Evolutionary conservation across 1,139 yeast species (phyloP), one percentile per base, ranked within the genome.

Genomic region (Geotrichum candidum): DNA sequence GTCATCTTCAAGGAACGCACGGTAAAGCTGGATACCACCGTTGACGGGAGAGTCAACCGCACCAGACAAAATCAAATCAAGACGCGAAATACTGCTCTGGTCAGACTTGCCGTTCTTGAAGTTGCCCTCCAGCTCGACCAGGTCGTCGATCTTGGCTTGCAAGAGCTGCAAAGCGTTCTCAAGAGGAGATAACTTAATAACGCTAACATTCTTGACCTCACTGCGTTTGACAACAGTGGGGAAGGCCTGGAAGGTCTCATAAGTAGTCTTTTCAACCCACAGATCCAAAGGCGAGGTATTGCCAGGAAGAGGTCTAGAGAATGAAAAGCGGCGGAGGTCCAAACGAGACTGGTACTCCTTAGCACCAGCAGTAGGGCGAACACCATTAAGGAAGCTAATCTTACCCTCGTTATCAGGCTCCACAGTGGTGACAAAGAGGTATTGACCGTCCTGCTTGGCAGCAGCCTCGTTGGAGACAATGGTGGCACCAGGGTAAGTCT

Each of bases 11-110:
- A 88, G 83, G 74, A 90, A 89, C 1, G 83, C 82, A 64, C 94
- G 81, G 76, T 88, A 90, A 70, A 88, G 90, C 4, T 90, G 90
- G 66, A 90, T 90, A 63, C 97, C 97, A 50, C 97, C 97, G 73
- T 90, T 90, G 11, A 90, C 95, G 5, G 97, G 97, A 0, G 96
- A 85, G 71, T 90, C 96, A 62, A 90, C 94, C 0, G 97, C 89
- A 56, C 97, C 97, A 0, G 94, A 84, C 60, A 90, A 78, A 67
- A 85, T 86, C 74, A 96, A 81, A 11, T 94, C 88, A 63, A 90
- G 79, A 71, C 86, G 91, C 3, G 74, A 67, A 9, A 69, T 65
- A 5, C 67, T 65, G 45, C 70, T 82, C 80, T 74, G 88, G 82
- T 63, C 84, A 72, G 10, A 85, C 75, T 74, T 64, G 66, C 83